phyloP scores from a whole-genome alignment of 148 eudicot genomes.

The Bassia scoparia region DNA sequence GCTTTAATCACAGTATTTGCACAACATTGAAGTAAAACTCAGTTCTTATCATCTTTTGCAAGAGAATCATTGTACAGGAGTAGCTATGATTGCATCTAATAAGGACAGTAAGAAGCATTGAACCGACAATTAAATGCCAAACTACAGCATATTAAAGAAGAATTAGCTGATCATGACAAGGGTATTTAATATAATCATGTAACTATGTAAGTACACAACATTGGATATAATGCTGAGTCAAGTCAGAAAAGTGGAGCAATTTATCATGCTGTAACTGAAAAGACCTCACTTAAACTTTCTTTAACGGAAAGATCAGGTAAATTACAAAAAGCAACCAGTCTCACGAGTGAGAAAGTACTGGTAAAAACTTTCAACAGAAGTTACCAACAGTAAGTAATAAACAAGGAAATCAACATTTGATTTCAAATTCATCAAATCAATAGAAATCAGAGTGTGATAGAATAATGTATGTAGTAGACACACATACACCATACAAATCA shows the following conservation, averaged over 20 bases:
- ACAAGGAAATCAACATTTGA: not conserved
- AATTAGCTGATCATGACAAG: not conserved
- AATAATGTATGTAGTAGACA: not conserved
- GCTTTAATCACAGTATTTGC: not conserved
- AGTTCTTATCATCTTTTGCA: not conserved
- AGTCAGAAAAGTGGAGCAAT: not conserved
- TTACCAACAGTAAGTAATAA: not conserved
- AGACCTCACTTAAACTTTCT: constrained; percentile 11
- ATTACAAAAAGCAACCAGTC: not conserved
- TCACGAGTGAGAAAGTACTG: not conserved
- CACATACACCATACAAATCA: not conserved
- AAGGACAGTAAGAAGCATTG: not conserved
- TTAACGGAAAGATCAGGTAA: not conserved
- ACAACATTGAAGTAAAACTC: constrained; percentile 1
- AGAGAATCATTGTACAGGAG: not conserved
- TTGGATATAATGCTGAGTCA: not conserved
- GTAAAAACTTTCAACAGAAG: not conserved
- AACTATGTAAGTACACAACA: not conserved
- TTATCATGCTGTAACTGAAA: constrained; percentile 9
- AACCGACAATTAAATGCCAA: constrained; percentile 7
- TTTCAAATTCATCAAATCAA: not conserved
- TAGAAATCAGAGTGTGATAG: not conserved
- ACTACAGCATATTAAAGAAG: not conserved
- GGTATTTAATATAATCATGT: not conserved
- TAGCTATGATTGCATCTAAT: not conserved